Conservation (phyloP, 2,329 filamentous ascomycete species). For the Pseudofabraea citricarpa region DNA sequence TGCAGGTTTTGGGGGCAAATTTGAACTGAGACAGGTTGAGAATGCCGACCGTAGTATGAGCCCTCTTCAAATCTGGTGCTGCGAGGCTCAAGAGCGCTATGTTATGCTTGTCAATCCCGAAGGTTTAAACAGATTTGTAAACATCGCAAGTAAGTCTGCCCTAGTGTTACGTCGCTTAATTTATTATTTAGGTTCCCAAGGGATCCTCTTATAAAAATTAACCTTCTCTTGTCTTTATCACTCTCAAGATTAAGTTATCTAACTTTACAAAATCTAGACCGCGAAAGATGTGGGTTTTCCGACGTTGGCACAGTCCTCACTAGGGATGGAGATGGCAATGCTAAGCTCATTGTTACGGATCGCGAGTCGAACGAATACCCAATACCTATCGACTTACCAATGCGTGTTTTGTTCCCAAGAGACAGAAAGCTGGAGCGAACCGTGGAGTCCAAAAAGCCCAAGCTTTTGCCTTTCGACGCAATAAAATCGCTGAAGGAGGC, state of each 20-base stretch:
- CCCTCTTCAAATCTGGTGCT: slow-evolving; percentile 96
- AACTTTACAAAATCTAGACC: no score
- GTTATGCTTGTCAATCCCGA: slow-evolving; percentile 83
- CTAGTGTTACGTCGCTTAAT: not conserved
- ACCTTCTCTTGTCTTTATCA: no score
- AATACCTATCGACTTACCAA: slow-evolving; percentile 80
- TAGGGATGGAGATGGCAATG: slow-evolving; percentile 55
- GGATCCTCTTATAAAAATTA: no score
- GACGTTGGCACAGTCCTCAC: slow-evolving; percentile 76
- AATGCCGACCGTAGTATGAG: slow-evolving; percentile 89
- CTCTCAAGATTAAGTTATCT: no score
- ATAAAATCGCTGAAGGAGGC: slow-evolving; percentile 57
- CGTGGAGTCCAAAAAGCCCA: slow-evolving; percentile 65
- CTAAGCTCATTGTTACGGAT: slow-evolving; percentile 76
- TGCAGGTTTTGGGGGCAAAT: slow-evolving; percentile 82
- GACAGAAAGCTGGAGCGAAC: slow-evolving; percentile 74
- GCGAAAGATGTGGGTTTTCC: slow-evolving; percentile 90
- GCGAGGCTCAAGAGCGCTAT: slow-evolving; percentile 94
- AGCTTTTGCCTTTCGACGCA: slow-evolving; percentile 69
- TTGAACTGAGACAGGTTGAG: slow-evolving; percentile 92
- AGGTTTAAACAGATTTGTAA: slow-evolving; percentile 69
- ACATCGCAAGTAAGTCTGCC: slow-evolving; percentile 49
- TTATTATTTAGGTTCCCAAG: slow-evolving; percentile 20
- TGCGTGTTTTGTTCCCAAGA: slow-evolving; percentile 84
- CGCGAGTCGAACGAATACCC: slow-evolving; percentile 70